Evolutionary conservation across 352 stramenopile species (phyloP), one percentile per base, ranked within the genome.

Genomic region (Elongisporangium anandrum): DNA sequence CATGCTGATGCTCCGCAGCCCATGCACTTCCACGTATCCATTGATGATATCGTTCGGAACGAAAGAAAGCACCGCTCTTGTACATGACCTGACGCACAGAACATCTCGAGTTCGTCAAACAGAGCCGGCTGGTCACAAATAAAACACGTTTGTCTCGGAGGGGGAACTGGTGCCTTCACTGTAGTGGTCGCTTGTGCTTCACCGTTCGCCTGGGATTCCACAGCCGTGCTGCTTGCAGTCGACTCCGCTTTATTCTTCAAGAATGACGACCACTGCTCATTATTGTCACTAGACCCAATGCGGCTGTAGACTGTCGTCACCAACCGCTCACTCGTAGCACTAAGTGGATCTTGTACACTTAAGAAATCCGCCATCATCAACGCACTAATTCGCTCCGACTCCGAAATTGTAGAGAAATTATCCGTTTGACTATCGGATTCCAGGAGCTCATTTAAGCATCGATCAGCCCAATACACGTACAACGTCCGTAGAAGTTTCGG

Each of bases 1-100:
- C 74, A 76, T 23, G 85, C 85, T 19, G 71, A 78, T 5, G 75
- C 79, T 10, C 79, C 81, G 41, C 85, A 94, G 45, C 82, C 80
- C 77, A 91, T 83, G 63, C 85, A 94, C 54, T 92, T 92, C 82
- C 82, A 94, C 45, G 79, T 70, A 52, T 89, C 79, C 70, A 88
- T 85, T 2, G 75, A 74, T 22, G 75, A 59, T 22, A 94, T 70
- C 10, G 76, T 77, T 55, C 77, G 73, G 45, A 92, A 92, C 26
- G 81, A 92, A 20, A 92, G 59, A 45, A 92, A 94, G 53, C 85
- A 92, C 13, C 85, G 72, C 48, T 92, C 81, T 50, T 90, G 65
- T n/a, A 72, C 63, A 60, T 94, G 85, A 4, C 77, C 73, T 3
- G 76, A 72, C 23, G 71, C 68, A 55, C 85, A 94, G 17, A 66